Base-by-base conservation (phyloP, 2,329 filamentous ascomycete genomes). In the Fusarium sp. region DNA sequence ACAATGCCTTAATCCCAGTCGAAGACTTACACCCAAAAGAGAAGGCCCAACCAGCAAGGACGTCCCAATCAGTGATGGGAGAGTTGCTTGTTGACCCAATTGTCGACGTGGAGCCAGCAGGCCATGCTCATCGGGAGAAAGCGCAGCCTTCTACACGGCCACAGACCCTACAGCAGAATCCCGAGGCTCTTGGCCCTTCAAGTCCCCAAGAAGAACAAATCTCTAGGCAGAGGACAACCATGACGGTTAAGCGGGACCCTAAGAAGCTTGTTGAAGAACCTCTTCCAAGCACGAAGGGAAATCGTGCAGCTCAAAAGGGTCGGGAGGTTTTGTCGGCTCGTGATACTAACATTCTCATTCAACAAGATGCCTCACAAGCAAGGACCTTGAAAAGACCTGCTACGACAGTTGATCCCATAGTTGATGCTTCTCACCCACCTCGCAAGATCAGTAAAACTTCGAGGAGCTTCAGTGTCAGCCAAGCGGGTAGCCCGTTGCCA, bases 391-490 rank as follows among this genome's bases (percentile, higher is more conserved):
- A 72, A 18, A 58, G 50, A 20, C 17, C 57, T 26, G 26, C 28
- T 18, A 26, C 30, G 12, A 32, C 51, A 24, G 47, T 38, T 34
- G 39, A 42, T 5, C 30, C 52, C 1, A 32, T 56, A 20, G n/a
- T 47, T 36, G 54, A 56, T 44, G 10, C 41, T n/a, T 48, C 45
- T 14, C 48, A 47, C 6, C 36, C 57, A 15, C 32, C 38, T 41
- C 66, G 61, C 11, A 77, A 75, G 55, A 47, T 24, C 6, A 63
- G 59, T 9, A 77, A 66, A 38, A n/a, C 51, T 13, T 62, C 68
- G n/a, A 73, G 77, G 30, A 74, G 67, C 32, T 78, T 79, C 54
- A 80, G 77, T 45, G 39, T 80, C 26, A 78, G 77, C 13, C 78
- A 78, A 24, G 73, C 54, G 13, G 79, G 78, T 18, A 80, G 78